These are phyloP conservation scores for Neurospora sp. DNA, from an alignment of 495 filamentous ascomycete genomes.

Conservation along the genomic window DNA sequence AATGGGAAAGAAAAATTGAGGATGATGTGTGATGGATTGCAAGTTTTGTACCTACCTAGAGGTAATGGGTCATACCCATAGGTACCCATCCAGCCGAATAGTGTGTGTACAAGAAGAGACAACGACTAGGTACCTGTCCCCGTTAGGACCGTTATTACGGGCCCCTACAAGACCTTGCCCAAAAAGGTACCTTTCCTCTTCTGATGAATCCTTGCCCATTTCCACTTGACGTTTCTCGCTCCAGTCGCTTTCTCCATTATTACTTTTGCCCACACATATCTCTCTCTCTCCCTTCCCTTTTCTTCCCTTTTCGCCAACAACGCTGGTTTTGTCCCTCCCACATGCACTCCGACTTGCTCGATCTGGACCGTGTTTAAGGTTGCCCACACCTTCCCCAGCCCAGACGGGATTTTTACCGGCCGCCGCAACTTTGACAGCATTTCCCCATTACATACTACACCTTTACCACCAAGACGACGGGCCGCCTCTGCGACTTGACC, in stretches of 20 bases:
- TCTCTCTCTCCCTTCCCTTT: conserved; percentile 18
- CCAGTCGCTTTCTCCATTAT: conserved; percentile 30
- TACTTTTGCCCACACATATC: conserved; percentile 23
- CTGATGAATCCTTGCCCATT: conserved; percentile 8
- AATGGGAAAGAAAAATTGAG: not conserved
- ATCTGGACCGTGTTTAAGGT: conserved; percentile 4
- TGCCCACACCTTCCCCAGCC: conserved; percentile 5
- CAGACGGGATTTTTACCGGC: not conserved
- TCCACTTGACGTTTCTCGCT: conserved; percentile 18
- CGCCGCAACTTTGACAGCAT: not conserved
- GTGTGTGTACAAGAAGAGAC: not conserved
- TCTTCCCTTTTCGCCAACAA: conserved; percentile 12
- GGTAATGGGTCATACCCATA: not conserved
- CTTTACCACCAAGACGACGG: not conserved
- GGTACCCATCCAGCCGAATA: not conserved
- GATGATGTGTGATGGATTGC: not conserved
- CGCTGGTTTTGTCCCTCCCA: conserved; percentile 5
- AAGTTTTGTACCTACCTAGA: not conserved
- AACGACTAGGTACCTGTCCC: not conserved
- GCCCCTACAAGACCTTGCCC: conserved; percentile 11
- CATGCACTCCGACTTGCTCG: conserved; percentile 9
- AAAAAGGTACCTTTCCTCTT: conserved; percentile 4
- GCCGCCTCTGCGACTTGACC: not conserved
- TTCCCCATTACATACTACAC: not conserved
- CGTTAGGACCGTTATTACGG: not conserved